phyloP scores from a whole-genome alignment of 768 basidiomycete genomes.

The Kwoniella europaea region DNA sequence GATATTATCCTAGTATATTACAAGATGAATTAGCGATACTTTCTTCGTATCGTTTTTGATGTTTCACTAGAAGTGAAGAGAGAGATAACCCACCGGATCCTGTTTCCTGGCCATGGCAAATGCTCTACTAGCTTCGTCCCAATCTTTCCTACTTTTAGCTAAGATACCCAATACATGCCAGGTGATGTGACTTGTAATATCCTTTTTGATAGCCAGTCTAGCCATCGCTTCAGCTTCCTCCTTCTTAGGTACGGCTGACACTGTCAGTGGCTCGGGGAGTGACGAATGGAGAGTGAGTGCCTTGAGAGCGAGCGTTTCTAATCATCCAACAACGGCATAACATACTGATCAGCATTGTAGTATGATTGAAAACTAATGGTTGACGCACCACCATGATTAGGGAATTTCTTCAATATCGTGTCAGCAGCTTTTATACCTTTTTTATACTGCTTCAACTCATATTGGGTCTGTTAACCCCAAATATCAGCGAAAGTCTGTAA shows the following conservation, averaged over 20 bases:
- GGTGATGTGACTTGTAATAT: constrained; percentile 77
- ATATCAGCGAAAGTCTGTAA: neutral
- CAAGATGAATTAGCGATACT: no score
- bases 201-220: constrained; percentile 55
- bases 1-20: constrained; percentile 91
- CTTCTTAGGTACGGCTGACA: constrained; percentile 73
- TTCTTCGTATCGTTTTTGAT: no score
- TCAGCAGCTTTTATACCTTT: constrained; percentile 90
- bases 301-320: constrained; percentile 96
- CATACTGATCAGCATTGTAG: constrained; percentile 4
- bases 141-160: constrained; percentile 91
- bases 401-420: constrained; percentile 91
- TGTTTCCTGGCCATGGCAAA: constrained; percentile 86
- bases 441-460: constrained; percentile 86
- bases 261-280: constrained; percentile 49
- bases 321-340: constrained; percentile 53
- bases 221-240: constrained; percentile 63
- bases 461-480: constrained; percentile 62
- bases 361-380: neutral
- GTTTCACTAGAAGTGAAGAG: no score
- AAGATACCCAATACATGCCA: constrained; percentile 99
- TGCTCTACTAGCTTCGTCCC: constrained; percentile 89
- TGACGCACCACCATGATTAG: constrained; percentile 84
- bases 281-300: constrained; percentile 69
- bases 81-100: constrained; percentile 79